Evolutionary conservation across 495 filamentous ascomycete species (phyloP).

Genomic region (Aspergillus mulundensis): DNA sequence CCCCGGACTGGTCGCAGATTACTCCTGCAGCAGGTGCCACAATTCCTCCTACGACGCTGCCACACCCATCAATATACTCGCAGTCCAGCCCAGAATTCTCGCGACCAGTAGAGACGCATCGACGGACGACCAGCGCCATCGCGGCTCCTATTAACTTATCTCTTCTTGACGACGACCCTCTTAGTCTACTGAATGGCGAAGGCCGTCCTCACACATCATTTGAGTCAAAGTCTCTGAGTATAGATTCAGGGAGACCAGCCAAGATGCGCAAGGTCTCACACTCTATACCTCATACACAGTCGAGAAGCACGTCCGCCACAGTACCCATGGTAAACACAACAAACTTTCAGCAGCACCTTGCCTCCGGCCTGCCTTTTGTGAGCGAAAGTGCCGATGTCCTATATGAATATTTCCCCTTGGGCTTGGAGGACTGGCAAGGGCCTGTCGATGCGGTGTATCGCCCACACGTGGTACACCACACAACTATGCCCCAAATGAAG

Average conservation of each 20-base stretch:
- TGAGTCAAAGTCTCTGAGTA: constrained; percentile 21
- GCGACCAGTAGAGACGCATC: constrained; percentile 32
- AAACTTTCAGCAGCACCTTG: constrained; percentile 34
- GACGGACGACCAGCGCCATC: constrained; percentile 24
- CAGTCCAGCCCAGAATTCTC: constrained; percentile 52
- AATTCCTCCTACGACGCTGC: constrained; percentile 26
- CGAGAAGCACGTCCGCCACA: constrained; percentile 32
- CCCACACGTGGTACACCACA: constrained; percentile 91
- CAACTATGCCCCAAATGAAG: constrained; percentile 73
- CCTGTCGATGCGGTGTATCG: constrained; percentile 89
- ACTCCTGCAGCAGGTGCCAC: constrained; percentile 25
- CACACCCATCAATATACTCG: constrained; percentile 45
- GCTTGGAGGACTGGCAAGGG: constrained; percentile 86
- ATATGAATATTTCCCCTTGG: constrained; percentile 90
- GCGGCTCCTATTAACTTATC: constrained; percentile 67
- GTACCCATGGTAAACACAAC: constrained; percentile 38
- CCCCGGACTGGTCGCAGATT: constrained; percentile 40
- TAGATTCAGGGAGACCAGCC: constrained; percentile 34
- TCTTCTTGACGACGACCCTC: constrained; percentile 66
- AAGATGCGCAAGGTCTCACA: constrained; percentile 45
- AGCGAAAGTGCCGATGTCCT: constrained; percentile 74
- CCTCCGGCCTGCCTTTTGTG: constrained; percentile 48
- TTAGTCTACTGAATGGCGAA: constrained; percentile 1
- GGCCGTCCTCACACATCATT: constrained; percentile 15
- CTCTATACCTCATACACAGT: constrained; percentile 27